Base-by-base conservation (phyloP, 2,329 filamentous ascomycete species). In the Epichloe scottii region DNA sequence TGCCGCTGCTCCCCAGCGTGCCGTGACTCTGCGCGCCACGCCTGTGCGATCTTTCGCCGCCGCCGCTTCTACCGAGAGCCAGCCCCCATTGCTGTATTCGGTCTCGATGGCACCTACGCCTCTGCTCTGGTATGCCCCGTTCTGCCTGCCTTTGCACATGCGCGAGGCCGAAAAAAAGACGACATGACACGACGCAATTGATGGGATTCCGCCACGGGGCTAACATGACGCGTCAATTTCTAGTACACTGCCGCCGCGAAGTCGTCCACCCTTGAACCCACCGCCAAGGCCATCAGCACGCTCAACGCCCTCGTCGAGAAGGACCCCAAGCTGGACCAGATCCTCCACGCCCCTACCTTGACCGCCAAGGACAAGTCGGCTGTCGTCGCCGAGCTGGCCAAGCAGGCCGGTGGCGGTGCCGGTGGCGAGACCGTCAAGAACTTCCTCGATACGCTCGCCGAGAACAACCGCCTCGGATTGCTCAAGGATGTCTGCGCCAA, bases 211-310 rank as follows among this genome's bases (percentile, higher is more conserved):
- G 7, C 26, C 8, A 30, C 8, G 26, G 11, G 12, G 5, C 44
- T 46, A n/a, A 46, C 44, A 4, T 26, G 19, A 12, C 60, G 61
- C 58, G 57, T 62, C 58, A 63, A 62, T 72, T 72, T 11, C 10
- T 64, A 98, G 93, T 98, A 95, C 83, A 97, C 90, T 59, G 93
- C 93, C 57, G 89, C 91, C 62, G 82, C 84, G 68, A 98, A 97
- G 81, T 81, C 84, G 60, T 85, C 84, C 55, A 74, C 81, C 60
- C 85, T 98, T 71, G 93, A 98, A 64, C 77, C 81, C 66, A 89
- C 88, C 59, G 84, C 90, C 68, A 87, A 82, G 72, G 84, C 89
- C 59, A 77, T 98, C 64, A 73, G 77, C 65, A 77, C 71, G 63
- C 84, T 98, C 65, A 71, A 74, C 66, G 72, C 76, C 57, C 75